Conservation (phyloP, 2,329 filamentous ascomycete species). For the Colletotrichum simmondsii region DNA sequence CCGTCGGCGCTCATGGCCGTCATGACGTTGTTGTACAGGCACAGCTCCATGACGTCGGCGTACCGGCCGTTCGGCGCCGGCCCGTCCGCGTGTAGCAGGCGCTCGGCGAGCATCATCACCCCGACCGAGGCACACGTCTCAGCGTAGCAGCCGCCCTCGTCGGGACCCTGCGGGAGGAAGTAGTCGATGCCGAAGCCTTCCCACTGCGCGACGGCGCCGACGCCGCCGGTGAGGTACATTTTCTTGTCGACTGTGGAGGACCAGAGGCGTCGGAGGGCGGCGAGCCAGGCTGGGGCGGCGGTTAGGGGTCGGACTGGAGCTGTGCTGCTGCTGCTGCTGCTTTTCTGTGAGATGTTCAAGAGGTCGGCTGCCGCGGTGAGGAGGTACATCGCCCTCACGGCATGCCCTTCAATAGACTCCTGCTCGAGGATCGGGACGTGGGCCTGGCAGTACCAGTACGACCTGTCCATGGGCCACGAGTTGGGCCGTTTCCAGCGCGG, state of each 20-base stretch:
- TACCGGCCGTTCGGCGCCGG: conserved; percentile 58
- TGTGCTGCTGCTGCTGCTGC: conserved; percentile 7
- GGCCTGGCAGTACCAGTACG: conserved; percentile 65
- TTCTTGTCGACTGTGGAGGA: conserved; percentile 69
- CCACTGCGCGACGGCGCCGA: conserved; percentile 68
- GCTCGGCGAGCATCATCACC: conserved; percentile 69
- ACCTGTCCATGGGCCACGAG: conserved; percentile 54
- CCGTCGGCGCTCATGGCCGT: conserved; percentile 67
- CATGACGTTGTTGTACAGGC: conserved; percentile 69
- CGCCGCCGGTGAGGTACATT: conserved; percentile 72
- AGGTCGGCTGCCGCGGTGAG: conserved; percentile 68
- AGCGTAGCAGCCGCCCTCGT: conserved; percentile 71
- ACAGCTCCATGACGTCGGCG: conserved; percentile 69
- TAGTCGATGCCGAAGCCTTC: conserved; percentile 70
- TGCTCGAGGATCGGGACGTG: conserved; percentile 66
- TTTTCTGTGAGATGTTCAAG: conserved; percentile 48
- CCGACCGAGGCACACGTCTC: conserved; percentile 72
- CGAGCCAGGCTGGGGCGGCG: conserved; percentile 43
- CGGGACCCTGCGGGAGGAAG: conserved; percentile 67
- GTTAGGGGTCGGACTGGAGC: conserved; percentile 33
- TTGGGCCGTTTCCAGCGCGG: conserved; percentile 56
- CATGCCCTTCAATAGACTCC: conserved; percentile 66
- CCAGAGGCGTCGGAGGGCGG: conserved; percentile 62
- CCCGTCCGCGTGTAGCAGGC: conserved; percentile 61
- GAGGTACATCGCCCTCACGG: conserved; percentile 70